Conservation (phyloP, 225 moss, liverwort and hornwort genomes). For the Polytrichum formosum region DNA sequence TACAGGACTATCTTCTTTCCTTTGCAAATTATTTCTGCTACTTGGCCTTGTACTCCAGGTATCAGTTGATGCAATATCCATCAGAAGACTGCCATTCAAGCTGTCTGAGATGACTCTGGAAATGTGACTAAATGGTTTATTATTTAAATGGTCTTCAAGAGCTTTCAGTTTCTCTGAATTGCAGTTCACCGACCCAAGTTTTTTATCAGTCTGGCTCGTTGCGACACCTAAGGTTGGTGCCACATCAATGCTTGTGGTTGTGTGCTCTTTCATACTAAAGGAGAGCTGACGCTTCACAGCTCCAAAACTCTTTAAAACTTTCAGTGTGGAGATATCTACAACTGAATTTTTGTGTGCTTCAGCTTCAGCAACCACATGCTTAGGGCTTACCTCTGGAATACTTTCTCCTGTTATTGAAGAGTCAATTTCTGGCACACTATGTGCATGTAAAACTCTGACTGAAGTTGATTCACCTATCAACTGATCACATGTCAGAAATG, state of each 20-base stretch:
- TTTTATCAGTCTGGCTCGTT: constrained; percentile 18
- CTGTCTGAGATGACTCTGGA: neutral
- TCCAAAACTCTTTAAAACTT: constrained; percentile 17
- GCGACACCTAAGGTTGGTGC: constrained; percentile 6
- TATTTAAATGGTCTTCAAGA: constrained; percentile 10
- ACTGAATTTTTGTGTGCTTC: constrained; percentile 14
- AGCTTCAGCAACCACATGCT: constrained; percentile 20
- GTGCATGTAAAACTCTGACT: constrained; percentile 5
- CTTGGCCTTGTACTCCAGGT: constrained; percentile 22
- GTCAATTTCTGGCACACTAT: constrained; percentile 21
- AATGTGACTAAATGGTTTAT: neutral
- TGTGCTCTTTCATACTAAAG: constrained; percentile 35
- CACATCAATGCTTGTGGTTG: constrained; percentile 2
- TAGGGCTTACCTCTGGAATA: constrained; percentile 21
- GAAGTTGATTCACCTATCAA: constrained; percentile 16
- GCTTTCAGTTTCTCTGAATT: constrained; percentile 11
- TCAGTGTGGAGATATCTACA: constrained; percentile 20
- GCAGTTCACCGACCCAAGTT: constrained; percentile 18
- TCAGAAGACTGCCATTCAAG: neutral
- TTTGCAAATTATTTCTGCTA: constrained; percentile 14
- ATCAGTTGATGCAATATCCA: constrained; percentile 1
- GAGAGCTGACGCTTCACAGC: constrained; percentile 66
- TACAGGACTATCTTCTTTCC: constrained; percentile 6
- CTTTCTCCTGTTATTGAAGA: constrained; percentile 17
- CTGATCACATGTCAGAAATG: constrained; percentile 3